phyloP scores from a whole-genome alignment of 1,284 basidiomycete genomes.

The Gymnopus androsaceus region DNA sequence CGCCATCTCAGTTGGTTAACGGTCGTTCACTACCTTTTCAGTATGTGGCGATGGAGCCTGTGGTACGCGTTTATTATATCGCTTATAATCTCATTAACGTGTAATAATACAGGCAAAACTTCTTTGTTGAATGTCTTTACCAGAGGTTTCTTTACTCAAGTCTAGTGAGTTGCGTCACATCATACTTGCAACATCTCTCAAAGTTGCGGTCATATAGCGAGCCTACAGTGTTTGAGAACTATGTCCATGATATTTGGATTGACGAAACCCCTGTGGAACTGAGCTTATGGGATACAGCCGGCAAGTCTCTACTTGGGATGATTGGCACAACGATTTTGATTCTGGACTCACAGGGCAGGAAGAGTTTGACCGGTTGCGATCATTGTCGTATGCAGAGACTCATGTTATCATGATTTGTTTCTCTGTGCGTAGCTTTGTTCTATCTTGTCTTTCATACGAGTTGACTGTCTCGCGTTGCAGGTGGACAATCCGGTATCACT shows the following conservation, averaged over 20 bases:
- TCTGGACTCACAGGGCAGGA: conserved; percentile 94
- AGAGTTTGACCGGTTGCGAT: conserved; percentile 91
- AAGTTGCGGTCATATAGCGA: conserved; percentile 61
- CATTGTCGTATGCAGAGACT: conserved; percentile 92
- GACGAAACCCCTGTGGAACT: conserved; percentile 87
- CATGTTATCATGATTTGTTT: conserved; percentile 95
- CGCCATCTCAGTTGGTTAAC: conserved; percentile 8
- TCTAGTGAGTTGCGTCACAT: conserved; percentile 57
- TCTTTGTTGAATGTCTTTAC: conserved; percentile 85
- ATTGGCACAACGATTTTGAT: no score
- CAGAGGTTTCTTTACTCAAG: conserved; percentile 84
- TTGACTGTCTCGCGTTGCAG: conserved; percentile 38
- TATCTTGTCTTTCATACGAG: background rate
- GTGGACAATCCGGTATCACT: conserved; percentile 90
- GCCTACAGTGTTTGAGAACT: conserved; percentile 92
- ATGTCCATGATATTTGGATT: conserved; percentile 82
- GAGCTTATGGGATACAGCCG: conserved; percentile 96
- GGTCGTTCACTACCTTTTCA: conserved; percentile 27
- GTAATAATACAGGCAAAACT: conserved; percentile 62
- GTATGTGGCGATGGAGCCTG: conserved; percentile 93
- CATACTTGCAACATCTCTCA: background rate
- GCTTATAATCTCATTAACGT: conserved; percentile 20
- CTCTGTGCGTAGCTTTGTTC: conserved; percentile 58
- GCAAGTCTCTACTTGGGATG: no score
- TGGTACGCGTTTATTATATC: conserved; percentile 47